Conservation (phyloP, 179 eudicot species). For the Vitellaria paradoxa region DNA sequence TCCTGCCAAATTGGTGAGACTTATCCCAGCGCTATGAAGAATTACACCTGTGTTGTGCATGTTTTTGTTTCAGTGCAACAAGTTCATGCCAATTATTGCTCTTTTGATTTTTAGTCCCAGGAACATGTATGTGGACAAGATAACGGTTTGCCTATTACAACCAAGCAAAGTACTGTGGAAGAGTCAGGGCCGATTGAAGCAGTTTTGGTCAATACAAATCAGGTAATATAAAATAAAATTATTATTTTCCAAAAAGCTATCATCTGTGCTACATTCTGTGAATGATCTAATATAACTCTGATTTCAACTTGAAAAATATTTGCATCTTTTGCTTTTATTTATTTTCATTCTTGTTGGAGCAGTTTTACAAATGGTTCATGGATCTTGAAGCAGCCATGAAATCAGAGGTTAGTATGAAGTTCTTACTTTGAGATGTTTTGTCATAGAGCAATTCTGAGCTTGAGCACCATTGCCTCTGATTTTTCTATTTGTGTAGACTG, state of each 20-base stretch:
- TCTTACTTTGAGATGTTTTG: constrained; percentile 13
- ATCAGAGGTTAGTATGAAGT: constrained; percentile 68
- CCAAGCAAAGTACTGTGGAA: constrained; percentile 50
- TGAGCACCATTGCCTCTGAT: constrained; percentile 19
- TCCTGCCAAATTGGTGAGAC: constrained; percentile 73
- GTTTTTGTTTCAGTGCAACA: background rate
- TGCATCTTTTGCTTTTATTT: constrained; percentile 8
- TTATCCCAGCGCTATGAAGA: background rate
- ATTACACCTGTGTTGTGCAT: background rate
- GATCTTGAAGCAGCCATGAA: constrained; percentile 99
- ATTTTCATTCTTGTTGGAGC: constrained; percentile 21
- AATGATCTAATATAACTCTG: background rate
- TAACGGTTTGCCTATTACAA: constrained; percentile 51
- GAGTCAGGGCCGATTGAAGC: constrained; percentile 72
- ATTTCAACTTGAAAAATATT: background rate
- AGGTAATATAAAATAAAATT: constrained; percentile 28
- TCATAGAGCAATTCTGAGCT: background rate
- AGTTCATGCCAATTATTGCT: background rate
- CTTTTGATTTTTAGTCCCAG: constrained; percentile 39
- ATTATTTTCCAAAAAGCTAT: no score
- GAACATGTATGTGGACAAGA: constrained; percentile 47
- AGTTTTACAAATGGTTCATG: constrained; percentile 97
- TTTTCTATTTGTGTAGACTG: constrained; percentile 60
- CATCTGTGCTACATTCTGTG: background rate
- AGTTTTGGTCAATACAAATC: constrained; percentile 83